phyloP scores from a whole-genome alignment of 2,329 filamentous ascomycete genomes.

The Rutstroemia sp. region DNA sequence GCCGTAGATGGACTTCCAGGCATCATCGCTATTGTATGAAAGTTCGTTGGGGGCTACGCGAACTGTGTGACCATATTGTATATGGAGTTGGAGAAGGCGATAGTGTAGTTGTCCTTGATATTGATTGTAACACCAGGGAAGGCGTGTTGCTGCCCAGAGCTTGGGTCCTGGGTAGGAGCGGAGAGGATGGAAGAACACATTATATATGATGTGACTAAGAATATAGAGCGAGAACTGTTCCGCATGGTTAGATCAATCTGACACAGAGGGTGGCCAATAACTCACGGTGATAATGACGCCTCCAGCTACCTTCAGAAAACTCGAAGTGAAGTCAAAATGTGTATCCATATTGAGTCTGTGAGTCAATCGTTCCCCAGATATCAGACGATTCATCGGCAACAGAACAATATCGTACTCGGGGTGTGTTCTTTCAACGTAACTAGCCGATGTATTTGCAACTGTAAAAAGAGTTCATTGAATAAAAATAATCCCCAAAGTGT shows the following conservation, averaged over 20 bases:
- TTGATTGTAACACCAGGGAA: neutral
- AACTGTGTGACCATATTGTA: constrained; percentile 38
- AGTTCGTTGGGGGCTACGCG: constrained; percentile 43
- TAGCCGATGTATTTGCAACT: too few relatives aligned
- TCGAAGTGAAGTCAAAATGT: too few relatives aligned
- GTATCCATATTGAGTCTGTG: too few relatives aligned
- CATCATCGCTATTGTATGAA: constrained; percentile 27
- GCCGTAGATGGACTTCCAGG: neutral
- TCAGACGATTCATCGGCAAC: too few relatives aligned
- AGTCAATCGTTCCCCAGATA: too few relatives aligned
- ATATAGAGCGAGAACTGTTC: neutral
- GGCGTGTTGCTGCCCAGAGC: neutral
- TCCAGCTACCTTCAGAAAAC: too few relatives aligned
- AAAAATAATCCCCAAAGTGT: too few relatives aligned
- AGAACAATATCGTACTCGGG: too few relatives aligned
- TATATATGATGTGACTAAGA: neutral
- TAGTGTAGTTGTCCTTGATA: neutral
- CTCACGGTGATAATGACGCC: too few relatives aligned
- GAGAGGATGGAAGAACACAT: constrained; percentile 1
- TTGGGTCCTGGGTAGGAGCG: neutral
- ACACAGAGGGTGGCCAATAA: too few relatives aligned
- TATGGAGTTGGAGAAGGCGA: constrained; percentile 29
- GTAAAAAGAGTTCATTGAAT: too few relatives aligned
- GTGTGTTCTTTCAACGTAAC: too few relatives aligned
- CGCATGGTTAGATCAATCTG: neutral